Conservation (phyloP, 1,284 basidiomycete genomes). For the Omphalotus olearius region DNA sequence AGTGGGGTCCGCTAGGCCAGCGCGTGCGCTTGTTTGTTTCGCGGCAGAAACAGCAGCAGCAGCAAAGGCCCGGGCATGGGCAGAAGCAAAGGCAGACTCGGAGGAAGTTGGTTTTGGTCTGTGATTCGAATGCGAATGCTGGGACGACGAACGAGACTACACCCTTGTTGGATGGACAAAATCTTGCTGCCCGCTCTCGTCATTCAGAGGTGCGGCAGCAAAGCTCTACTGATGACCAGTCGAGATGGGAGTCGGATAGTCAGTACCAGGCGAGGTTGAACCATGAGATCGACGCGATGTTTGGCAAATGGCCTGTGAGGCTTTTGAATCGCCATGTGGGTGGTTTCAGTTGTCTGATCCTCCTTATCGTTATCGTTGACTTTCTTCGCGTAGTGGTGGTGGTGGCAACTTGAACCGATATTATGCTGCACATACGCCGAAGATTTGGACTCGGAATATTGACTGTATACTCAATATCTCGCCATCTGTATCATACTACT, state of each 20-base stretch:
- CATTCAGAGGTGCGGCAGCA: not conserved
- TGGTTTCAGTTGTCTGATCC: constrained; percentile 18
- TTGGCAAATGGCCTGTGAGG: constrained; percentile 66
- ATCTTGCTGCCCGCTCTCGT: too few relatives aligned
- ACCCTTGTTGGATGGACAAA: constrained; percentile 10
- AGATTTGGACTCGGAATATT: constrained; percentile 34
- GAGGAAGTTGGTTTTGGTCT: not conserved
- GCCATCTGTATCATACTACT: too few relatives aligned
- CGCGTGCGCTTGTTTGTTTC: constrained; percentile 13
- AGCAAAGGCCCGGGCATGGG: not conserved
- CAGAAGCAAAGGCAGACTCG: not conserved
- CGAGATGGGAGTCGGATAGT: constrained; percentile 5
- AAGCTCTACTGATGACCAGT: too few relatives aligned
- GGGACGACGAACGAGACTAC: not conserved
- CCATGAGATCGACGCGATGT: constrained; percentile 42
- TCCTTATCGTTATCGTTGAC: constrained; percentile 8
- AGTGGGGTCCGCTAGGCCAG: constrained; percentile 16
- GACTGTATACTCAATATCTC: not conserved
- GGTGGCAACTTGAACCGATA: constrained; percentile 64
- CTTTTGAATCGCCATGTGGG: constrained; percentile 65
- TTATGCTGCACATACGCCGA: constrained; percentile 49
- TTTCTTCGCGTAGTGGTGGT: constrained; percentile 63
- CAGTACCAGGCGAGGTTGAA: constrained; percentile 32
- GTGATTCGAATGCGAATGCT: too few relatives aligned
- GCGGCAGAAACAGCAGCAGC: constrained; percentile 5